Evolutionary conservation across 2,329 filamentous ascomycete genomes (phyloP).

Genomic region (Triangularia verruculosa): DNA sequence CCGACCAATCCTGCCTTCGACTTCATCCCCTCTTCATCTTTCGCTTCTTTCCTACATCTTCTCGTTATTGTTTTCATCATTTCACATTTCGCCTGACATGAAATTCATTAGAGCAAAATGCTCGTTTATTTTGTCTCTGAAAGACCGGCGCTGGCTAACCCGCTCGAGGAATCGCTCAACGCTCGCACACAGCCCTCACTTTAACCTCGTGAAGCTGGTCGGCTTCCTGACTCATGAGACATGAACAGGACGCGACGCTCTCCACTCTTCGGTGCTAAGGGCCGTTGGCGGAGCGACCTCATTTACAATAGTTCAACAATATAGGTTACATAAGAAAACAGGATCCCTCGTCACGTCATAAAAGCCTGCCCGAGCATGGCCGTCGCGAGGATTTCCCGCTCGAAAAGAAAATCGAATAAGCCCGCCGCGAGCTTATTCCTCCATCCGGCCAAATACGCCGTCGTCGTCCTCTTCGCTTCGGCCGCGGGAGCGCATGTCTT

Average conservation of each 20-base stretch:
- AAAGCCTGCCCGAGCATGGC: background rate
- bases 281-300: constrained; percentile 61
- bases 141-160: constrained; percentile 26
- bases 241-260: constrained; percentile 32
- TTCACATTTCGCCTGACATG: background rate
- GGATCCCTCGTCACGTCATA: constrained; percentile 2
- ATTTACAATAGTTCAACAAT: constrained; percentile 40
- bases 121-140: constrained; percentile 2
- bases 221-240: constrained; percentile 17
- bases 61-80: constrained; percentile 3
- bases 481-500: constrained; percentile 57
- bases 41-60: background rate
- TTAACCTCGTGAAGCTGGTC: constrained; percentile 65
- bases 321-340: constrained; percentile 50
- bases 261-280: constrained; percentile 68
- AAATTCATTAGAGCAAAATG: background rate
- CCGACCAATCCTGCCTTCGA: background rate
- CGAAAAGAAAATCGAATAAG: background rate
- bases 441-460: constrained; percentile 94
- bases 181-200: constrained; percentile 60
- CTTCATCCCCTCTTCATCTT: background rate
- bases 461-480: constrained; percentile 88
- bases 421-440: constrained; percentile 58
- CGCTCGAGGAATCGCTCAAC: constrained; percentile 55
- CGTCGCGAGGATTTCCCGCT: constrained; percentile 5